These are phyloP conservation scores for Ambrosiella xylebori DNA, from an alignment of 2,329 filamentous ascomycete genomes.

Conservation along the genomic window DNA sequence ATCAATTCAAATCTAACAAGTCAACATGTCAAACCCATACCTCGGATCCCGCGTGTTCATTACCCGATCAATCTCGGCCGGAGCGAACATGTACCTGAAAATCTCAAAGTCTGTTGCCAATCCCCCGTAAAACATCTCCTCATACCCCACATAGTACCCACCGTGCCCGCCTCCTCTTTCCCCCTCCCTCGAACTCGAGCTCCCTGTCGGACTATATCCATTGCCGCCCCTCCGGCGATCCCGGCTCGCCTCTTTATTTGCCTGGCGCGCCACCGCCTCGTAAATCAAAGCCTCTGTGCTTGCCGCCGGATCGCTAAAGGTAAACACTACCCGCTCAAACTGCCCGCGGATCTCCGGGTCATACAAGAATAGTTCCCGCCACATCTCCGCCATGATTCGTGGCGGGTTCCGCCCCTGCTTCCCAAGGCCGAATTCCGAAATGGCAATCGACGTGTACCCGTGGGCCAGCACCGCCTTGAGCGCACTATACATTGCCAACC, in stretches of 20 bases:
- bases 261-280: slow-evolving; percentile 21
- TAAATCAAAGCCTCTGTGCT: slow-evolving; percentile 36
- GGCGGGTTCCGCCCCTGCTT: slow-evolving; percentile 48
- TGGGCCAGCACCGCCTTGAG: slow-evolving; percentile 51
- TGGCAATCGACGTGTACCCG: slow-evolving; percentile 38
- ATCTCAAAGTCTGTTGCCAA: slow-evolving; percentile 32
- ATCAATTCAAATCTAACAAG: background rate
- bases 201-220: slow-evolving; percentile 11
- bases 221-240: slow-evolving; percentile 15
- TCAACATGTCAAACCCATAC: slow-evolving; percentile 36
- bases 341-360: slow-evolving; percentile 45
- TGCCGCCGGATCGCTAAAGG: slow-evolving; percentile 40
- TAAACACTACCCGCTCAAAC: slow-evolving; percentile 44
- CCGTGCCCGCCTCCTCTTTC: background rate
- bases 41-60: slow-evolving; percentile 36
- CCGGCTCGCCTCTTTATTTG: slow-evolving; percentile 33
- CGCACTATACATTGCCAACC: slow-evolving; percentile 53
- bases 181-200: background rate
- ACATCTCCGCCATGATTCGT: slow-evolving; percentile 45
- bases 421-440: slow-evolving; percentile 48
- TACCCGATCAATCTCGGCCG: slow-evolving; percentile 31
- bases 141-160: slow-evolving; percentile 13
- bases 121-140: background rate
- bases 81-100: slow-evolving; percentile 35
- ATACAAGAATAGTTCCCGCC: slow-evolving; percentile 46